phyloP scores from a whole-genome alignment of 1,139 yeast genomes.

The Geotrichum aggregatum region DNA sequence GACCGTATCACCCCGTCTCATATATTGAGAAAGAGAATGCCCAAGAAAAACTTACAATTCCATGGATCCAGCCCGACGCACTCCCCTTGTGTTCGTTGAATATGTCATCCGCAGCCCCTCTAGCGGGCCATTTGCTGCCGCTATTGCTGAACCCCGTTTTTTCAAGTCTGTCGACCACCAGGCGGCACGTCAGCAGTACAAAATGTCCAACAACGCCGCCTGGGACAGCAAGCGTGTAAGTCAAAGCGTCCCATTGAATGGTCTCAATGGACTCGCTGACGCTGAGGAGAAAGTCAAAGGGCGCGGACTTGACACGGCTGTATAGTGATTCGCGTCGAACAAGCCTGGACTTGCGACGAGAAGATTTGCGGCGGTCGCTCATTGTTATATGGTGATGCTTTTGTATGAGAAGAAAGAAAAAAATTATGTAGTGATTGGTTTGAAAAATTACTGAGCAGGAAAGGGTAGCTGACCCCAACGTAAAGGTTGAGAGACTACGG shows the following conservation, averaged over 20 bases:
- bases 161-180: conserved; percentile 20
- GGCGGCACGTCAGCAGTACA: conserved; percentile 30
- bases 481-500: too few species aligned
- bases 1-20: too few species aligned
- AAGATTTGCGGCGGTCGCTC: not conserved
- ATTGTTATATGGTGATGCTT: too few species aligned
- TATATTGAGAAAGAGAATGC: not conserved
- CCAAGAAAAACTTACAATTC: conserved; percentile 2
- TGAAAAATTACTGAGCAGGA: too few species aligned
- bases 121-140: conserved; percentile 8
- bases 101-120: too few species aligned
- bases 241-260: conserved; percentile 63
- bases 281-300: conserved; percentile 53
- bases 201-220: conserved; percentile 44
- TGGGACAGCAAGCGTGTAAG: conserved; percentile 47
- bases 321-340: conserved; percentile 16
- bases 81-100: conserved; percentile 3
- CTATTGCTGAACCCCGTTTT: conserved; percentile 4
- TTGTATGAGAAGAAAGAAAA: too few species aligned
- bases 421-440: too few species aligned
- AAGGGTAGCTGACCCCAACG: too few species aligned
- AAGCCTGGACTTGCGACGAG: conserved; percentile 9
- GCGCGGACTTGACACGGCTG: conserved; percentile 30
- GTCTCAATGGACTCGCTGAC: conserved; percentile 52
- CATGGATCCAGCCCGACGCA: not conserved